Evolutionary conservation across 129 eudicot species (phyloP).

Genomic region (Cynara cardunculus): DNA sequence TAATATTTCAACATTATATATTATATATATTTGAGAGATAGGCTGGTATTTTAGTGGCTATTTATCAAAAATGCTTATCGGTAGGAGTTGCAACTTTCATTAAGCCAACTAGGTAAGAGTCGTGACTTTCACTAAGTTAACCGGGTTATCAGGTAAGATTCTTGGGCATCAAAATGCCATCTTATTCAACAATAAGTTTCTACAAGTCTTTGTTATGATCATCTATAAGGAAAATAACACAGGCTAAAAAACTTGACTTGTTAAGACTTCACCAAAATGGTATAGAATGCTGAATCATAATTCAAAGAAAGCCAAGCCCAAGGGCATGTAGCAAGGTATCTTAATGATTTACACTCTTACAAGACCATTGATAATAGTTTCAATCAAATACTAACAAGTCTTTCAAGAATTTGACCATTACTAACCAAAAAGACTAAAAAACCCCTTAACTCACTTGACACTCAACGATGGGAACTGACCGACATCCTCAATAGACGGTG

Average conservation of each 20-base stretch:
- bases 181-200: too few relatives aligned
- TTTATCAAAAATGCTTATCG: too few relatives aligned
- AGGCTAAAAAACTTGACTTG: background rate
- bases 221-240: too few relatives aligned
- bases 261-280: background rate
- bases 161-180: too few relatives aligned
- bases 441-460: conserved; percentile 40
- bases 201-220: too few relatives aligned
- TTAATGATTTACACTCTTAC: conserved; percentile 46
- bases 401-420: background rate
- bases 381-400: conserved; percentile 9
- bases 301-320: conserved; percentile 1
- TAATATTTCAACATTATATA: too few relatives aligned
- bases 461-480: conserved; percentile 77
- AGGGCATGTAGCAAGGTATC: conserved; percentile 34
- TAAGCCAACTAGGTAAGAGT: too few relatives aligned
- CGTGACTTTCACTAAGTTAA: too few relatives aligned
- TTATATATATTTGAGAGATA: too few relatives aligned
- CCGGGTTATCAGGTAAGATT: too few relatives aligned
- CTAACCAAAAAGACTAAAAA: background rate
- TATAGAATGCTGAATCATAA: conserved; percentile 3
- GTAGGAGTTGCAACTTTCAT: too few relatives aligned
- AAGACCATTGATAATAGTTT: conserved; percentile 12
- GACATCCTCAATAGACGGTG: conserved; percentile 68
- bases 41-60: too few relatives aligned